These are phyloP conservation scores for Pyropia haitanensis DNA, from an alignment of 23 red algal genomes.

Conservation along the genomic window DNA sequence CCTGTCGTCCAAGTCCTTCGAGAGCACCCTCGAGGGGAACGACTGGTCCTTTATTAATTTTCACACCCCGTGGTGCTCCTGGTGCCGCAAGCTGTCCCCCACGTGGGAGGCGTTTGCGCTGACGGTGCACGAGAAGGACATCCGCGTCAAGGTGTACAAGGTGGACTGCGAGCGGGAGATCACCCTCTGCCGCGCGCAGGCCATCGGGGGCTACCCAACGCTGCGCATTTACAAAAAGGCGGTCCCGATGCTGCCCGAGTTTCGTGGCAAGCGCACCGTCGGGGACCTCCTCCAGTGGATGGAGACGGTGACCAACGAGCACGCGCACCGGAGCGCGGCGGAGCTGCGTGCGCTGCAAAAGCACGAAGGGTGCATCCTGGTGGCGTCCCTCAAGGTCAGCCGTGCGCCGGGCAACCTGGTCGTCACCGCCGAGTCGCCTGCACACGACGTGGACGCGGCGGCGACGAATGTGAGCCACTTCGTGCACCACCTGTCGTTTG, in stretches of 20 bases:
- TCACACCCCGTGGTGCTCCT: conserved; percentile 60
- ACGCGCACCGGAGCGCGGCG: conserved; percentile 18
- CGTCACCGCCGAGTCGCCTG: conserved; percentile 48
- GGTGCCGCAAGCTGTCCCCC: conserved; percentile 43
- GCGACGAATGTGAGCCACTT: conserved; percentile 56
- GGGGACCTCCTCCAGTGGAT: conserved; percentile 45
- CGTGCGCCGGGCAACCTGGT: conserved; percentile 61
- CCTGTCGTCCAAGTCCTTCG: conserved; percentile 27
- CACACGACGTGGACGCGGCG: conserved; percentile 61
- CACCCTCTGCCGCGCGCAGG: conserved; percentile 40
- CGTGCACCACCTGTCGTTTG: conserved; percentile 77
- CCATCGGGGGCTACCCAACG: conserved; percentile 49
- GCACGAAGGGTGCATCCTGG: conserved; percentile 59
- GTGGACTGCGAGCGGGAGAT: conserved; percentile 54
- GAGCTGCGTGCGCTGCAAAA: no score
- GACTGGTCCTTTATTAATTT: conserved; percentile 68
- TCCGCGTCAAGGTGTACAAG: conserved; percentile 61
- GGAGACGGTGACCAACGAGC: conserved; percentile 66
- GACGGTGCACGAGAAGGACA: conserved; percentile 64
- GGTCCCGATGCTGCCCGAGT: conserved; percentile 31
- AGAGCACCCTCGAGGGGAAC: conserved; percentile 43
- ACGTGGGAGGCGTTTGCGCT: conserved; percentile 71
- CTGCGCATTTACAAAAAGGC: conserved; percentile 48
- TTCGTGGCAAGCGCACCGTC: conserved; percentile 47
- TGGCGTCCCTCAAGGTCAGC: conserved; percentile 54